Base-by-base conservation (phyloP, 169 alveolate species). In the Plasmodium knowlesi region DNA sequence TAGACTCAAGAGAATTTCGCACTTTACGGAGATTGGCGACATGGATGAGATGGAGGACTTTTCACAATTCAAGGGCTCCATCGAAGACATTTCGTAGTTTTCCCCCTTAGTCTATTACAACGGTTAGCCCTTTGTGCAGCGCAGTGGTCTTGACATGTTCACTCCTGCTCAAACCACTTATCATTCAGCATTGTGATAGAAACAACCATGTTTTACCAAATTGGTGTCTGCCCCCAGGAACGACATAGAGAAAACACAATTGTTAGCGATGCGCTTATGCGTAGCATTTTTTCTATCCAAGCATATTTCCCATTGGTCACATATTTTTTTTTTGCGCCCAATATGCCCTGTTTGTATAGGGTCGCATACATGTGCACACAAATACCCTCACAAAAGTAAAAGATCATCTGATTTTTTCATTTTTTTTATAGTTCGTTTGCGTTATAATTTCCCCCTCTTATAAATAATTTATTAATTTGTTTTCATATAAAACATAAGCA, bases 21-120 rank as follows among this genome's bases (percentile, higher is more conserved):
- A 91, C 57, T 91, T 91, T 76, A 91, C 95, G 19, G 95, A 91
- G 76, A 91, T 91, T 5, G 95, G 95, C 3, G 95, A 91, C 50
- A 91, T 91, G 89, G 95, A 91, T 50, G 95, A 91, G 57, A 80
- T 91, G 95, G 95, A 91, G 34, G 95, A 91, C 34, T 91, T 91
- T 72, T 81, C 95, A 3, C 41, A 81, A 14, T 91, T 91, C 30
- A 82, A 72, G 81, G 43, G 30, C 39, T 19, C 92, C 8, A 43
- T 78, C 8, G 95, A 91, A 39, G 95, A 91, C 83, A 57, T 91
- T 22, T 37, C 85, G 28, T 91, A 80, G 46, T 25, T 9, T 30
- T 16, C 28, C 28, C 12, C 14, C 2, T 6, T 14, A 39, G 67
- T 43, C 25, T 19, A 81, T 6, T 30, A 22, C 25, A 74, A 74